These are phyloP conservation scores for Pestalotiopsis sp. DNA, from an alignment of 2,329 filamentous ascomycete genomes.

Conservation along the genomic window DNA sequence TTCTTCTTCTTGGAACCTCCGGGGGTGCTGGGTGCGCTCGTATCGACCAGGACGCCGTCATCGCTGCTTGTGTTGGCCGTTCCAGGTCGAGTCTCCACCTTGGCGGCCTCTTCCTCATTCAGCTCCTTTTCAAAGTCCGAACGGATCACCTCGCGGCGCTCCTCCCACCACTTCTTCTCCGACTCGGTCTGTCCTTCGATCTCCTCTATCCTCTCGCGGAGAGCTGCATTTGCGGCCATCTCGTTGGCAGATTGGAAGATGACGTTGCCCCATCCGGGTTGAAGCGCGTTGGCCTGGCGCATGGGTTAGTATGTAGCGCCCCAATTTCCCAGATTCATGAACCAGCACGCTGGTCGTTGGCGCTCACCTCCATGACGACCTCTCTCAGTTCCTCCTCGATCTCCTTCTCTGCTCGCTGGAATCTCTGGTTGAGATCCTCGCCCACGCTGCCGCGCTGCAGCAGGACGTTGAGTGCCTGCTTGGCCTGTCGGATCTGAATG, in stretches of 20 bases:
- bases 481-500: constrained; percentile 83
- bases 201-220: constrained; percentile 76
- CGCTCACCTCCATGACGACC: constrained; percentile 81
- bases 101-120: constrained; percentile 58
- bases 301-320: not conserved
- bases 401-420: constrained; percentile 90
- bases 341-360: not conserved
- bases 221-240: constrained; percentile 80
- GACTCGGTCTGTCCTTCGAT: constrained; percentile 70
- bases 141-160: constrained; percentile 73
- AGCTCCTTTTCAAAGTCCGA: constrained; percentile 84
- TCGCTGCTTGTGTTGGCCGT: constrained; percentile 55
- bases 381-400: constrained; percentile 95
- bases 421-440: constrained; percentile 93
- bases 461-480: constrained; percentile 81
- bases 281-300: constrained; percentile 82
- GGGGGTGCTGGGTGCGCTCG: constrained; percentile 38
- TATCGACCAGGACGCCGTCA: constrained; percentile 77
- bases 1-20: constrained; percentile 54
- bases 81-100: constrained; percentile 36
- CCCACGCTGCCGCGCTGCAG: constrained; percentile 91
- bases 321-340: not conserved
- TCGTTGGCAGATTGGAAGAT: constrained; percentile 99
- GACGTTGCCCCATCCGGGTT: constrained; percentile 84
- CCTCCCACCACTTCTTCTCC: constrained; percentile 93